Percentiles rank a stretch among this genome's conserved stretches.
phyloP scores from a whole-genome alignment of 441 rosid species.

The Viola pubescens region DNA sequence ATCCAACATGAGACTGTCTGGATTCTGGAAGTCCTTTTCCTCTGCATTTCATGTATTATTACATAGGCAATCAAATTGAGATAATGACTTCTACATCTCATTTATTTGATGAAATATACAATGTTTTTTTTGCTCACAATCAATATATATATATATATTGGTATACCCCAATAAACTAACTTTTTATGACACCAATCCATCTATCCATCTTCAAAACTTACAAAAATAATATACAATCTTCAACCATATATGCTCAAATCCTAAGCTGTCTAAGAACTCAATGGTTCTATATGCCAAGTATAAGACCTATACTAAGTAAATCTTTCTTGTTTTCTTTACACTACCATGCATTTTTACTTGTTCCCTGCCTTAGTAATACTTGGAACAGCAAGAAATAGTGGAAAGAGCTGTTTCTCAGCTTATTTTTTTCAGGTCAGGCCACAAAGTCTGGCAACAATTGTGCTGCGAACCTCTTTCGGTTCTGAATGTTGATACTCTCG shows the following conservation, averaged over 20 bases:
- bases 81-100: conserved; percentile 3
- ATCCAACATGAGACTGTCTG: too few relatives aligned
- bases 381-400: conserved; percentile 32
- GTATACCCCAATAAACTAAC: conserved; percentile 38
- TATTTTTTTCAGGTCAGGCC: conserved; percentile 31
- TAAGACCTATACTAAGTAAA: conserved; percentile 56
- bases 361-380: conserved; percentile 17
- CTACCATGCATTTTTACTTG: conserved; percentile 34
- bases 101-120: conserved; percentile 18
- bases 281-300: conserved; percentile 52
- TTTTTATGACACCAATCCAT: conserved; percentile 32
- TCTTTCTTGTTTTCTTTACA: conserved; percentile 42
- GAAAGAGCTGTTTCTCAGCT: conserved; percentile 14
- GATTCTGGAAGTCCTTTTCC: too few relatives aligned
- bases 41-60: not conserved
- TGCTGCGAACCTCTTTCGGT: conserved; percentile 79
- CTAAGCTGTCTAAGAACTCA: conserved; percentile 51
- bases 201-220: conserved; percentile 63
- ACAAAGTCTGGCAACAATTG: conserved; percentile 87
- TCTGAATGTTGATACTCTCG: conserved; percentile 65
- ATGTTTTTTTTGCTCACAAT: conserved; percentile 21
- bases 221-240: conserved; percentile 80
- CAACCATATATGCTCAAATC: conserved; percentile 49
- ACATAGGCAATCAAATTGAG: conserved; percentile 1
- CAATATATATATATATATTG: conserved; percentile 22